Base-by-base conservation (phyloP, 345 rosid species). In the Bruguiera gymnorhiza region DNA sequence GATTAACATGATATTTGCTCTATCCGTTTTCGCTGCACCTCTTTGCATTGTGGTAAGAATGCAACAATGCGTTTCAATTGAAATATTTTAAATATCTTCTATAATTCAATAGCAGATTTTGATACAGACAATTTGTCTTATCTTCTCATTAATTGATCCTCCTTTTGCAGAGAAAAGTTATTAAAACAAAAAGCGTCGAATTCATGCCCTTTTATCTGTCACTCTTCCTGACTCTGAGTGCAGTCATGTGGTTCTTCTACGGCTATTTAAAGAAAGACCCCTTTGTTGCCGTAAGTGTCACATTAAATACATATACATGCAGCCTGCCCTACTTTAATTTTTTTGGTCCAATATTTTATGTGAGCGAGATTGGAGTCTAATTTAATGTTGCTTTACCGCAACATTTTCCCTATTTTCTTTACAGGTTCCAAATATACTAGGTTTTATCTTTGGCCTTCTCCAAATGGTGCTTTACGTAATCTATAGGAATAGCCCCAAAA, bases 21-120 rank as follows among this genome's bases (percentile, higher is more conserved):
- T 90, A 5, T 36, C 79, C 53, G 98, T 92, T 2, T 95, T 95
- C 51, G 88, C 70, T n/a, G 97, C 99, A 7, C 98, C 99, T 26
- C 97, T 92, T 31, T 80, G 84, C 73, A 89, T 95, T 75, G 67
- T 92, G 83, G 98, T 93, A 66, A 76, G 85, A 2, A 23, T 34
- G 21, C 60, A 10, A 21, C 30, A 24, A 24, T 8, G 29, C 16
- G 15, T 15, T 27, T 21, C 5, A 56, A 56, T 27, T 10, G 23
- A 56, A 27, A 26, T 10, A 20, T 27, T 11, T 15, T 43, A 43
- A 3, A 43, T 43, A 13, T 43, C 16, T 13, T 13, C 50, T 0
- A 13, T 13, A 43, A 3, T 11, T 43, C 50, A 13, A 43, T 3
- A 43, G 50, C 50, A 3, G 50, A 43, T 43, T 43, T 43, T 43